phyloP scores from a whole-genome alignment of 371 early-diverging fungal species.

The Mucor irregularis region DNA sequence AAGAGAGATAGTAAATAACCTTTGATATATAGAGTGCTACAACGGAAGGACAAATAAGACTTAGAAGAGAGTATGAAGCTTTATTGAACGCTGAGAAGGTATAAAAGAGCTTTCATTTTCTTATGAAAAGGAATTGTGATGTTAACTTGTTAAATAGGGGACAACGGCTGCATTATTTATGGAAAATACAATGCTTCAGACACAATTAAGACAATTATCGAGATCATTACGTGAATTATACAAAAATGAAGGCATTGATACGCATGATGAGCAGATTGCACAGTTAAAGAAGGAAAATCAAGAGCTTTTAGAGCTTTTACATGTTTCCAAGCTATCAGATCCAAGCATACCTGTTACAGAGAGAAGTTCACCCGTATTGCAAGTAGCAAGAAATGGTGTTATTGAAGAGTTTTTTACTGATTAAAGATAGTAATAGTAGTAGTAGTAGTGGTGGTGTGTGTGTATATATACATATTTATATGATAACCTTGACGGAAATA shows the following conservation, averaged over 20 bases:
- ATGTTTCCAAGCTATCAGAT: slow-evolving; percentile 11
- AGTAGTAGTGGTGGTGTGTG: too few relatives aligned
- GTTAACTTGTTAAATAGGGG: slow-evolving; percentile 13
- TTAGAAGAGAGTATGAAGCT: slow-evolving; percentile 45
- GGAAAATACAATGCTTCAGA: slow-evolving; percentile 43
- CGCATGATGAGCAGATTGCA: slow-evolving; percentile 19
- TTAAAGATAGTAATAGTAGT: too few relatives aligned
- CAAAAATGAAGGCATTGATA: slow-evolving; percentile 15
- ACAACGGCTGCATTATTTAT: slow-evolving; percentile 39
- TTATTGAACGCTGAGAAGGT: slow-evolving; percentile 50
- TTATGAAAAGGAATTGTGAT: not conserved
- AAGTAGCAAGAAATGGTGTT: slow-evolving; percentile 4
- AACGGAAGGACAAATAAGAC: slow-evolving; percentile 34
- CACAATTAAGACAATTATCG: slow-evolving; percentile 30
- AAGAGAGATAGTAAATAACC: not conserved
- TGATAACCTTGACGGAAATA: too few relatives aligned
- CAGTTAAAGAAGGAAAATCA: slow-evolving; percentile 37
- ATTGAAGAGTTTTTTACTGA: slow-evolving; percentile 25
- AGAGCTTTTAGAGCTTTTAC: slow-evolving; percentile 25
- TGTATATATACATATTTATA: too few relatives aligned
- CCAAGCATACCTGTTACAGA: not conserved
- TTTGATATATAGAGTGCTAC: slow-evolving; percentile 24
- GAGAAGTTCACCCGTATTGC: slow-evolving; percentile 13
- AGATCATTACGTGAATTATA: slow-evolving; percentile 26
- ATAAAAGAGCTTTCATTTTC: not conserved